phyloP scores from a whole-genome alignment of 441 rosid species.

The Daphne laureola region DNA sequence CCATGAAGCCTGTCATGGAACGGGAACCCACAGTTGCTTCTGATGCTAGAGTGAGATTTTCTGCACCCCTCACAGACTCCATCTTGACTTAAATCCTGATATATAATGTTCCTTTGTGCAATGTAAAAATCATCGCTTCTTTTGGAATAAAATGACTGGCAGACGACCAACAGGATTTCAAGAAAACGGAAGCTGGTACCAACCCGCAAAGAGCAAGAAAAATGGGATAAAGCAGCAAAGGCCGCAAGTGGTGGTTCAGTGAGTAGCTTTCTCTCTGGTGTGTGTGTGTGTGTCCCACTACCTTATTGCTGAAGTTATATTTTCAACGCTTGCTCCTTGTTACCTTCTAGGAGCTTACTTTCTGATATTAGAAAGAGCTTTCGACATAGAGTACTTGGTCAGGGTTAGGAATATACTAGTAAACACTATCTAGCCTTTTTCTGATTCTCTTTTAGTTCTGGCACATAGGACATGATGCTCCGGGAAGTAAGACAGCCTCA shows the following conservation, averaged over 20 bases:
- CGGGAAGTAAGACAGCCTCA: conserved; percentile 48
- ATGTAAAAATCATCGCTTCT: conserved; percentile 2
- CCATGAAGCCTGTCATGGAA: conserved; percentile 27
- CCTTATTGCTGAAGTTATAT: conserved; percentile 4
- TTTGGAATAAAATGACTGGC: conserved; percentile 13
- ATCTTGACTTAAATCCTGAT: neutral
- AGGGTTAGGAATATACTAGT: neutral
- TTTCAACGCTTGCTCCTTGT: conserved; percentile 1
- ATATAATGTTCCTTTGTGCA: neutral
- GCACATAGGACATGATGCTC: conserved; percentile 53
- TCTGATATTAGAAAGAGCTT: no score
- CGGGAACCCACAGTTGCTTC: conserved; percentile 17
- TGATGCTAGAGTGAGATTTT: conserved; percentile 31
- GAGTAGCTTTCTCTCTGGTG: conserved; percentile 19
- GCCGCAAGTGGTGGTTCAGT: conserved; percentile 80
- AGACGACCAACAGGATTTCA: conserved; percentile 27
- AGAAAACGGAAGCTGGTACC: conserved; percentile 62
- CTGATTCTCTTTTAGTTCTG: conserved; percentile 17
- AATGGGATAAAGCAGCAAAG: conserved; percentile 83
- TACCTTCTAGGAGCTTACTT: no score
- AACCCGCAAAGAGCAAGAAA: conserved; percentile 70
- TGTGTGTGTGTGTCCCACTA: neutral
- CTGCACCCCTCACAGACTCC: conserved; percentile 7
- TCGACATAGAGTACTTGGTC: neutral
- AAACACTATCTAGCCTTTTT: neutral